Evolutionary conservation across 2,329 filamentous ascomycete genomes (phyloP), one percentile per base, ranked within the genome.

Genomic region (Cercospora zeina): DNA sequence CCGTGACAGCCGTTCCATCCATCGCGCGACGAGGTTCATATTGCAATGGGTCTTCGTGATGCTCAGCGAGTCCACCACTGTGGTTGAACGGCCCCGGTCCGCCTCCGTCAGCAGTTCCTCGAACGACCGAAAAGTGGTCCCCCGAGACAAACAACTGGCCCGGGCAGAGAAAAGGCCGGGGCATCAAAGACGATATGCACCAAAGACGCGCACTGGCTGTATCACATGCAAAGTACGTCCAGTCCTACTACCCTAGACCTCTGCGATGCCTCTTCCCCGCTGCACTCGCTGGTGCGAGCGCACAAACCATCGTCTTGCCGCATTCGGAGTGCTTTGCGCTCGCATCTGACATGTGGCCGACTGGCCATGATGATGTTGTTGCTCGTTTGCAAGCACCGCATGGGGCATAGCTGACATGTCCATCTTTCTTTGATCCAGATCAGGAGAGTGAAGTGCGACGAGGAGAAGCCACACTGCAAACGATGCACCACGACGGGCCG

Each of bases 401-500:
- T 58, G n/a, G 39, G 30, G 55, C 33, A 11, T 59, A 34, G 56
- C 56, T 59, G 31, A 59, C n/a, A 53, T 31, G 27, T 33, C 16
- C n/a, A 27, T 30, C 34, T 37, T n/a, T 30, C 39, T 54, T 13
- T 36, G 45, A 24, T n/a, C 84, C 58, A 82, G 72, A 78, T 82
- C 33, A 80, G 83, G 55, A 81, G 82, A 61, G 79, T 85, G 58
- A 85, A 85, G 70, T 86, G 83, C 70, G 83, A 84, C 65, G 83
- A 85, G 72, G 74, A 72, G 16, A 83, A 81, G 60, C 83, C 83
- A 1, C 74, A 72, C 39, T 86, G 84, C 66, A 72, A 78, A 36
- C 79, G 82, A 61, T 86, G 83, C 68, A 78, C 77, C 34, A 82
- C 80, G 60, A 85, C 83, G 2, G 82, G 83, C 11, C 78, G 83